Evolutionary conservation across 805 yeast species (phyloP).

Genomic region (Teunomyces kruisii): DNA sequence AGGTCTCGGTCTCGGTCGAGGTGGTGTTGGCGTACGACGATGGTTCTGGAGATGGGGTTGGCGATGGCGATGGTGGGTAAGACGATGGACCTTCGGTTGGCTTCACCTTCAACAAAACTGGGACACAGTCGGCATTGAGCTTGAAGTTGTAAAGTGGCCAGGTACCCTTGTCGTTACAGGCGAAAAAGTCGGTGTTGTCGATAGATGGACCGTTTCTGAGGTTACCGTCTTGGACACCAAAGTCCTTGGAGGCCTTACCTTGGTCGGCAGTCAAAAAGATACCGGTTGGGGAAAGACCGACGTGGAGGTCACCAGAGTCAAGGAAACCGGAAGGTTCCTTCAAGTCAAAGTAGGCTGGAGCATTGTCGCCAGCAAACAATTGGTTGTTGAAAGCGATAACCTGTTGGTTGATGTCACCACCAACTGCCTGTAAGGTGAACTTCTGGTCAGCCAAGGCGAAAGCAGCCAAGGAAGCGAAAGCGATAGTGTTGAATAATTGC

Average conservation of each 20-base stretch:
- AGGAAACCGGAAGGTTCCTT: slow-evolving; percentile 31
- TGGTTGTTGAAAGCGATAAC: slow-evolving; percentile 14
- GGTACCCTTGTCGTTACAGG: slow-evolving; percentile 21
- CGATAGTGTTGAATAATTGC: slow-evolving; percentile 14
- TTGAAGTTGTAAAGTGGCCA: slow-evolving; percentile 12
- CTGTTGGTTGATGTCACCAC: slow-evolving; percentile 19
- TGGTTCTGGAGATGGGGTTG: slow-evolving; percentile 6
- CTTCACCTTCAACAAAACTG: slow-evolving; percentile 19
- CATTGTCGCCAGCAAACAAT: slow-evolving; percentile 11
- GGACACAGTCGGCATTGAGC: slow-evolving; percentile 18
- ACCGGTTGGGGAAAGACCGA: slow-evolving; percentile 12
- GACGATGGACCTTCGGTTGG: slow-evolving; percentile 23
- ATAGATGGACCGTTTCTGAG: slow-evolving; percentile 22
- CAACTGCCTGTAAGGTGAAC: slow-evolving; percentile 28
- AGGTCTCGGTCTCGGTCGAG: slow-evolving; percentile 18
- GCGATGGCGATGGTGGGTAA: slow-evolving; percentile 9
- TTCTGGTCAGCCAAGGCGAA: slow-evolving; percentile 30
- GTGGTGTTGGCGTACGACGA: slow-evolving; percentile 8
- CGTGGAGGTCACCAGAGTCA: slow-evolving; percentile 5
- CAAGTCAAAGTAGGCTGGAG: slow-evolving; percentile 21
- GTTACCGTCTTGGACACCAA: slow-evolving; percentile 24
- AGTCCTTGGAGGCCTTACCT: slow-evolving; percentile 23
- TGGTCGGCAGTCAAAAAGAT: slow-evolving; percentile 12
- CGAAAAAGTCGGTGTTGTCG: slow-evolving; percentile 20
- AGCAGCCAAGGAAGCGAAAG: slow-evolving; percentile 25